Conservation (phyloP, 805 yeast genomes). For the Kazachstania taianensis region DNA sequence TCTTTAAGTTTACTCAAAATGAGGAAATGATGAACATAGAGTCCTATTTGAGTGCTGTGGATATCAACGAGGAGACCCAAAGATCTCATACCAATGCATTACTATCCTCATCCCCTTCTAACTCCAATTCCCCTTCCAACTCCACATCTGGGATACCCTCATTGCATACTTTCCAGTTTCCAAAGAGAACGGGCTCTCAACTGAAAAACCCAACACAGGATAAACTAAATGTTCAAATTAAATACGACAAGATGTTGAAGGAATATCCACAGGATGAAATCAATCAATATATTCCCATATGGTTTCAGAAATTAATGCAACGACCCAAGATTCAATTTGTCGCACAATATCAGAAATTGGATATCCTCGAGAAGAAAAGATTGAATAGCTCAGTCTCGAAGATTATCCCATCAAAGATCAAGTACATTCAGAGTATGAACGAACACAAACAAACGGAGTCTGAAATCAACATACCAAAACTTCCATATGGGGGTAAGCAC, state of each 20-base stretch:
- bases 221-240: slow-evolving; percentile 22
- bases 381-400: slow-evolving; percentile 32
- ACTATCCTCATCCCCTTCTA: background rate
- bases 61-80: slow-evolving; percentile 20
- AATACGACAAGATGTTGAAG: slow-evolving; percentile 11
- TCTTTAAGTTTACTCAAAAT: slow-evolving; percentile 22
- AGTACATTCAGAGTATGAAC: background rate
- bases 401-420: no score
- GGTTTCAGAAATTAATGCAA: slow-evolving; percentile 36
- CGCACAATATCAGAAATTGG: slow-evolving; percentile 54
- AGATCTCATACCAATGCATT: slow-evolving; percentile 1
- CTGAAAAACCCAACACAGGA: slow-evolving; percentile 4
- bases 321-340: slow-evolving; percentile 24
- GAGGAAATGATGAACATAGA: slow-evolving; percentile 26
- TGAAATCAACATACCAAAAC: slow-evolving; percentile 4
- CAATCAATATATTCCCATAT: slow-evolving; percentile 37
- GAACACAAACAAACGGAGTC: slow-evolving; percentile 4
- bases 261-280: slow-evolving; percentile 11
- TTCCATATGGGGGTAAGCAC: background rate
- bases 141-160: slow-evolving; percentile 1
- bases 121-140: no score
- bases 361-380: slow-evolving; percentile 58
- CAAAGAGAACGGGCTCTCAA: slow-evolving; percentile 6
- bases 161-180: slow-evolving; percentile 11
- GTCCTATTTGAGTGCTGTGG: slow-evolving; percentile 25